phyloP scores from a whole-genome alignment of 257 asterid genomes.

The Scutellaria barbata region DNA sequence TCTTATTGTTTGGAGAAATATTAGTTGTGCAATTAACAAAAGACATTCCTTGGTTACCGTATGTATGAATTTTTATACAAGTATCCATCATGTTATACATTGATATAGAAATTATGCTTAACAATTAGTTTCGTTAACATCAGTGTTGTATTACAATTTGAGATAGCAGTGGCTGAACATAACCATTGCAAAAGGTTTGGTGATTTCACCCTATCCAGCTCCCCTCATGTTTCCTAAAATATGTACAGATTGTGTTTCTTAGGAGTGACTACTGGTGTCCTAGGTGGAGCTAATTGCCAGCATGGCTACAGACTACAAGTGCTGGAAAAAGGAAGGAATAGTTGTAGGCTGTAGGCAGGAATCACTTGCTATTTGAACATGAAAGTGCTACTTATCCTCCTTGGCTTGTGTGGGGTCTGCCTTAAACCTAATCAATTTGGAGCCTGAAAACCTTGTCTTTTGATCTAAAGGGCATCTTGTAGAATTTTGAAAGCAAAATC shows the following conservation, averaged over 20 bases:
- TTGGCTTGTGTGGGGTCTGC: neutral
- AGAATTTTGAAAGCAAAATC: constrained; percentile 1
- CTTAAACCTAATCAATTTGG: neutral
- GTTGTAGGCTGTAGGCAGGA: neutral
- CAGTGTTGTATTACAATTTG: neutral
- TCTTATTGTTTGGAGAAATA: neutral
- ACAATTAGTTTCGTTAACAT: neutral
- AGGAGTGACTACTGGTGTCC: neutral
- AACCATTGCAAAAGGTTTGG: neutral
- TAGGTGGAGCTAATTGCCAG: neutral
- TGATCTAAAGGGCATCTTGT: constrained; percentile 1
- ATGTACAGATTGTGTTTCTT: neutral
- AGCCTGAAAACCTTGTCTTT: constrained; percentile 6
- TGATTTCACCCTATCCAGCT: neutral
- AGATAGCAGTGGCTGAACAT: neutral
- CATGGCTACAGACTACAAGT: neutral
- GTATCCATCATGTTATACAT: neutral
- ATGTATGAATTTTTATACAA: neutral
- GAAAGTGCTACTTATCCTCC: neutral
- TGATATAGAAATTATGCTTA: neutral
- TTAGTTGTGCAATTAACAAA: constrained; percentile 1
- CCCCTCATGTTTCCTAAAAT: neutral
- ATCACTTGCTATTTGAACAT: neutral
- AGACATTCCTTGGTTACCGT: neutral
- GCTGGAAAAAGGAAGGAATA: neutral